Base-by-base conservation (phyloP, 1,139 yeast genomes). In the Arxiozyma telluris region DNA sequence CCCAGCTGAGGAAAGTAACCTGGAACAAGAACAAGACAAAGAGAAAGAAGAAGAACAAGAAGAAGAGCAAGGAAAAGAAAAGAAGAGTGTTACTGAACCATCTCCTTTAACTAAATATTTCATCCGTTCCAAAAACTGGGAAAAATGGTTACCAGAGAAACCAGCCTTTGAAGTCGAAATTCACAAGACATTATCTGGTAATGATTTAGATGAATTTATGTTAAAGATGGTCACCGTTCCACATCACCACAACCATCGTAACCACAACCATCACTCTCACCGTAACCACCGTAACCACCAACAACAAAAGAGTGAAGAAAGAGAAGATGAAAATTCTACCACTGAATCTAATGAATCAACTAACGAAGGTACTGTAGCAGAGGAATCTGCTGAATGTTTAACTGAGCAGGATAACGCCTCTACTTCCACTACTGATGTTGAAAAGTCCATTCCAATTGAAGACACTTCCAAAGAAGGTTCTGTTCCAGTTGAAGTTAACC, bases 71-170 rank as follows among this genome's bases (percentile, higher is more conserved):
- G 7, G 52, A 43, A n/a, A 12, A 17, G 57, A 55, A 25, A 44
- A 51, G 22, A 49, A 52, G 4, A 56, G 50, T 27, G 58, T 58
- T 20, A 55, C 53, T 15, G 54, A 54, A 38, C 39, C 50, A 20
- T 56, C 60, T 44, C 52, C 53, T 27, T 53, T 67, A 44, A 59
- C 59, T 34, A 58, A 56, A 12, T 67, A 61, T 51, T 64, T 64
- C 47, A 54, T 67, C 38, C 66, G 71, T 53, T 57, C 68, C 17
- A 65, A 65, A 44, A 55, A 60, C 21, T 67, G 67, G 66, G 57
- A 59, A 39, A 53, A 58, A 46, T 59, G 62, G 60, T 45, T 61
- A 18, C 61, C 63, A 30, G 60, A 63, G 18, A 51, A 49, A 22
- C 53, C 57, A 41, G 47, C 46, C 1, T 34, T 54, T 20, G 56